Evolutionary conservation across 805 yeast species (phyloP).

Genomic region (Wickerhamomyces ciferrii): DNA sequence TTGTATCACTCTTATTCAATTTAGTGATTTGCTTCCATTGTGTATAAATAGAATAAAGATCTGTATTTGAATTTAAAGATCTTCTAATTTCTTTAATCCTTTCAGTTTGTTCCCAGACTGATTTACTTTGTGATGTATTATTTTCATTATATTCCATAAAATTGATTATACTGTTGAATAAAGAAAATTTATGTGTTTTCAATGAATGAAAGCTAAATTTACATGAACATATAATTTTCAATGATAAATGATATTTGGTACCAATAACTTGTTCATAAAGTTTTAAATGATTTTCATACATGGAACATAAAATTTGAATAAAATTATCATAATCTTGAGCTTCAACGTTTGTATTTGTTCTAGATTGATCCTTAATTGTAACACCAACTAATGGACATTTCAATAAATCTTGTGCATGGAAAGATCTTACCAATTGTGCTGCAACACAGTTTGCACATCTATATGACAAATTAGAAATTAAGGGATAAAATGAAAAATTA

Average conservation of each 20-base stretch:
- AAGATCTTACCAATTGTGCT: background rate
- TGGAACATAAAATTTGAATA: background rate
- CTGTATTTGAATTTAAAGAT: background rate
- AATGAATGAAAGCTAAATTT: background rate
- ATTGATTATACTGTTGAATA: background rate
- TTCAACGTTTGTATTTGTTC: background rate
- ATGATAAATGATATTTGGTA: background rate
- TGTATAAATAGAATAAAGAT: background rate
- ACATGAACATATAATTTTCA: background rate
- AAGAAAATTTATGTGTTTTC: background rate
- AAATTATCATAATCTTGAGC: background rate
- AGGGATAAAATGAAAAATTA: background rate
- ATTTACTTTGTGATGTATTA: background rate
- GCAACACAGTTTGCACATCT: background rate
- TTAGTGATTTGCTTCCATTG: background rate
- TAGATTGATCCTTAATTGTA: background rate
- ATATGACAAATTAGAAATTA: background rate
- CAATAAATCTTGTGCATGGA: background rate
- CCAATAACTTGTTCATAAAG: background rate
- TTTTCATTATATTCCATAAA: background rate
- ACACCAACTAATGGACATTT: background rate
- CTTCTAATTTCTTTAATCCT: background rate
- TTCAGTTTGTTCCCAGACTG: background rate
- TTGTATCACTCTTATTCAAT: background rate
- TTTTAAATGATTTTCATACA: background rate